Evolutionary conservation across 768 basidiomycete species (phyloP).

Genomic region (Tulasnella sp.): DNA sequence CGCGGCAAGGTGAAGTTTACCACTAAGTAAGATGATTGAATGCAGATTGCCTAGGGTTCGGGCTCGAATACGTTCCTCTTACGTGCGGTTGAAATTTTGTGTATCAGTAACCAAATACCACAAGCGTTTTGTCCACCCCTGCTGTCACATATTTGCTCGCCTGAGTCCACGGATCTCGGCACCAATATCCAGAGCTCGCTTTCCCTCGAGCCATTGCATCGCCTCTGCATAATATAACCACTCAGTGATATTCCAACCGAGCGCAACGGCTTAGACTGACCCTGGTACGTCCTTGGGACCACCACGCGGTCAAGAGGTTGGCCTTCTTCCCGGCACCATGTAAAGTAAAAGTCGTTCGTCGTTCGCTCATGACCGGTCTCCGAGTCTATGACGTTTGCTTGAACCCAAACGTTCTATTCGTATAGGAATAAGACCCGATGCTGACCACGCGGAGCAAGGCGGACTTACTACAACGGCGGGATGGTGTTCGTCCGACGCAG

Average conservation of each 20-base stretch:
- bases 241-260: constrained; percentile 20
- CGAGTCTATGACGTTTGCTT: constrained; percentile 59
- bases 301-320: constrained; percentile 34
- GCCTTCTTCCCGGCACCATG: constrained; percentile 42
- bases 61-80: too few relatives aligned
- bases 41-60: too few relatives aligned
- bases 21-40: too few relatives aligned
- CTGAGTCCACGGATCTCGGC: constrained; percentile 9
- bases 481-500: constrained; percentile 36
- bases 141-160: neutral
- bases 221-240: constrained; percentile 40
- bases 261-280: constrained; percentile 22
- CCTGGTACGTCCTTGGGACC: constrained; percentile 59
- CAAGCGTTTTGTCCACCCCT: too few relatives aligned
- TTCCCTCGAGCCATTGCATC: constrained; percentile 76
- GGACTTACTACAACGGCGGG: constrained; percentile 47
- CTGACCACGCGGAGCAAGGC: neutral
- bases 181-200: constrained; percentile 33
- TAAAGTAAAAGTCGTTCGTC: constrained; percentile 68
- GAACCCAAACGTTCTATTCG: constrained; percentile 53
- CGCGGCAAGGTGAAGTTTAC: too few relatives aligned
- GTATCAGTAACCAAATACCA: too few relatives aligned
- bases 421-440: neutral
- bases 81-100: too few relatives aligned
- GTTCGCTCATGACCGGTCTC: constrained; percentile 49